phyloP scores from a whole-genome alignment of 768 basidiomycete genomes.

The Leccinum broughii region DNA sequence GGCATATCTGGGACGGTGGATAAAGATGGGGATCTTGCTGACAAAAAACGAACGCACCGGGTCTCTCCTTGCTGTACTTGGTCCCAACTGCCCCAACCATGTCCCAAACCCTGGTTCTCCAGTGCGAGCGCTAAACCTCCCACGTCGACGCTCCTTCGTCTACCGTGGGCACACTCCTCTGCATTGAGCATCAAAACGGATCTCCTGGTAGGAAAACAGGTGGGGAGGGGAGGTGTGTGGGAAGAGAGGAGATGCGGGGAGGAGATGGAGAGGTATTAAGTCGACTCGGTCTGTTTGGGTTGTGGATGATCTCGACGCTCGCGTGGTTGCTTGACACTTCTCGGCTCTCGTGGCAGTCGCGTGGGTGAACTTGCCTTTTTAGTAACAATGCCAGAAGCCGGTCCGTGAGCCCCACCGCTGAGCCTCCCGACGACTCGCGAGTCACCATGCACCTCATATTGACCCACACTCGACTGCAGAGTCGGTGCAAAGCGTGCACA shows the following conservation, averaged over 20 bases:
- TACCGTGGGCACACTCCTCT: slow-evolving; percentile 32
- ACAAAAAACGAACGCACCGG: slow-evolving; percentile 42
- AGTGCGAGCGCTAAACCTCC: slow-evolving; percentile 86
- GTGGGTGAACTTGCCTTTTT: slow-evolving; percentile 26
- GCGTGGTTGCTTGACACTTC: slow-evolving; percentile 37
- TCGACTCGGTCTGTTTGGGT: slow-evolving; percentile 16
- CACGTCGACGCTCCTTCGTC: slow-evolving; percentile 82
- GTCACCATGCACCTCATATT: too few species aligned
- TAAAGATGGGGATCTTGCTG: slow-evolving; percentile 7
- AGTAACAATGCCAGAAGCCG: slow-evolving; percentile 5
- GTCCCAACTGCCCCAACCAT: slow-evolving; percentile 69
- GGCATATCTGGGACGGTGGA: slow-evolving; percentile 54
- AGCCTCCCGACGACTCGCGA: too few species aligned
- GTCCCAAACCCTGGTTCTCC: slow-evolving; percentile 57
- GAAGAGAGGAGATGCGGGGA: not conserved
- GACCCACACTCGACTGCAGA: too few species aligned
- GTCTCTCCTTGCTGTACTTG: slow-evolving; percentile 47
- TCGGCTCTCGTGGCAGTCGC: slow-evolving; percentile 38
- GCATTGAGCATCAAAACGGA: slow-evolving; percentile 26
- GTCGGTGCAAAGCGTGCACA: too few species aligned
- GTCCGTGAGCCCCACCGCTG: too few species aligned
- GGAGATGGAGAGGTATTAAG: slow-evolving; percentile 11
- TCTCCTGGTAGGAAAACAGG: not conserved
- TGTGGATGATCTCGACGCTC: slow-evolving; percentile 35
- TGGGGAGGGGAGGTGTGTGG: not conserved